These are phyloP conservation scores for Tetragonia tetragonoides DNA, from an alignment of 148 eudicot genomes.

Conservation along the genomic window DNA sequence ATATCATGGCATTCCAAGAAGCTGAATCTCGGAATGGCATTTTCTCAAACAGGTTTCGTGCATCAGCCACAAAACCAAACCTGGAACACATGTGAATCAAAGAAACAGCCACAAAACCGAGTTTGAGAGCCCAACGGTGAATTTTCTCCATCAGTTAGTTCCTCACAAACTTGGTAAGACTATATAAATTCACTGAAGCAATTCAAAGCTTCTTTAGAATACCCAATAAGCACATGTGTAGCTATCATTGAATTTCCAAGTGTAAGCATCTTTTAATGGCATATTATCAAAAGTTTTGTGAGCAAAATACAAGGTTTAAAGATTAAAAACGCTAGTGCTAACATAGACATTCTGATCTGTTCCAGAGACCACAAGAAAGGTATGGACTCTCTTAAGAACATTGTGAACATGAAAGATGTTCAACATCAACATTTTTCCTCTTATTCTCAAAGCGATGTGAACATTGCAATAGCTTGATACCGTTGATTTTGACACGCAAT, in stretches of 20 bases:
- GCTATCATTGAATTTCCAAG: slow-evolving; percentile 78
- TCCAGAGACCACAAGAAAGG: slow-evolving; percentile 61
- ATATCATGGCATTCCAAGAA: no score
- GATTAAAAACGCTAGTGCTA: slow-evolving; percentile 44
- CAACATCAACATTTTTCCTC: slow-evolving; percentile 40
- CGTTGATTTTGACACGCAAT: slow-evolving; percentile 28
- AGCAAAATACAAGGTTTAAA: slow-evolving; percentile 49
- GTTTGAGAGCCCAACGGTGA: slow-evolving; percentile 53
- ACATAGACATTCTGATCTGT: slow-evolving; percentile 40
- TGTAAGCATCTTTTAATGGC: slow-evolving; percentile 47
- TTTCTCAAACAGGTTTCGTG: slow-evolving; percentile 43
- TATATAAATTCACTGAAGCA: slow-evolving; percentile 48
- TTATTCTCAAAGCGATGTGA: slow-evolving; percentile 29
- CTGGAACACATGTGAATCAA: slow-evolving; percentile 73
- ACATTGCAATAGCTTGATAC: slow-evolving; percentile 23
- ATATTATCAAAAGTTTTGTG: slow-evolving; percentile 46
- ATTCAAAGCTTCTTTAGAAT: slow-evolving; percentile 41
- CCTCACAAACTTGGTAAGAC: slow-evolving; percentile 46
- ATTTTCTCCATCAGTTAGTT: slow-evolving; percentile 47
- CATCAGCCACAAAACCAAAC: slow-evolving; percentile 42
- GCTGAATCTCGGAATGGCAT: slow-evolving; percentile 52
- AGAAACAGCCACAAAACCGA: slow-evolving; percentile 68
- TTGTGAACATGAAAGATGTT: slow-evolving; percentile 35
- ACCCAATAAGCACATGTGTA: slow-evolving; percentile 51
- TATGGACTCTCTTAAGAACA: slow-evolving; percentile 46